Conservation (phyloP, 495 filamentous ascomycete genomes). For the Stereocaulon alpinum region DNA sequence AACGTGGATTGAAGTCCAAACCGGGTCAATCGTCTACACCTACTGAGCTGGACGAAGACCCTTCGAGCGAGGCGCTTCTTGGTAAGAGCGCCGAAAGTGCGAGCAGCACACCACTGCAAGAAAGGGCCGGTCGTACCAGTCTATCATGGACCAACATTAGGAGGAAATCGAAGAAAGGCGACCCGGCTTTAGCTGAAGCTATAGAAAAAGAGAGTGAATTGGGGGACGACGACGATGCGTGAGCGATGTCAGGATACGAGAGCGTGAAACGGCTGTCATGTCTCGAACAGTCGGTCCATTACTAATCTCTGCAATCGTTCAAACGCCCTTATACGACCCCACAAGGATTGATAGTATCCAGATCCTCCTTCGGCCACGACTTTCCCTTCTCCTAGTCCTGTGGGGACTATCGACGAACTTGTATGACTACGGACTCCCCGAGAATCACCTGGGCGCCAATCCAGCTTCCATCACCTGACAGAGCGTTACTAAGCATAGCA, state of each 20-base stretch:
- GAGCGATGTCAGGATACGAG: not conserved
- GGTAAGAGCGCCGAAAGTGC: slow-evolving; percentile 41
- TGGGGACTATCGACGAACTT: too few relatives aligned
- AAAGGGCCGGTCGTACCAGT: slow-evolving; percentile 35
- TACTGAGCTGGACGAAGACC: slow-evolving; percentile 41
- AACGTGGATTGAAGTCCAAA: slow-evolving; percentile 54
- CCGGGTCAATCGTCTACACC: slow-evolving; percentile 41
- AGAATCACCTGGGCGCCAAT: too few relatives aligned
- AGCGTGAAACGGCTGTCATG: too few relatives aligned
- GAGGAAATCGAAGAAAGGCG: slow-evolving; percentile 36
- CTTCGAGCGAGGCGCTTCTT: slow-evolving; percentile 34
- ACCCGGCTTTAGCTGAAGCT: slow-evolving; percentile 38
- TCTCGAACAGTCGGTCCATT: too few relatives aligned
- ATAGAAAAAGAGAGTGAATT: slow-evolving; percentile 39
- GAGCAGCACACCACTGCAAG: slow-evolving; percentile 35
- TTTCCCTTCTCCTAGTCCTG: too few relatives aligned
- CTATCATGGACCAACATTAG: slow-evolving; percentile 40
- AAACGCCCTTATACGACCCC: too few relatives aligned
- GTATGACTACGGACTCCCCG: too few relatives aligned
- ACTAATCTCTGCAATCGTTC: too few relatives aligned
- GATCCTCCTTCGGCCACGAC: too few relatives aligned
- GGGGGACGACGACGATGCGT: slow-evolving; percentile 37
- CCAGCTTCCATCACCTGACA: too few relatives aligned
- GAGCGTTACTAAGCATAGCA: too few relatives aligned
- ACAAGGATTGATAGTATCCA: too few relatives aligned